Evolutionary conservation across 1,139 yeast genomes (phyloP).

Genomic region (Sugiyamaella grinbergsii): DNA sequence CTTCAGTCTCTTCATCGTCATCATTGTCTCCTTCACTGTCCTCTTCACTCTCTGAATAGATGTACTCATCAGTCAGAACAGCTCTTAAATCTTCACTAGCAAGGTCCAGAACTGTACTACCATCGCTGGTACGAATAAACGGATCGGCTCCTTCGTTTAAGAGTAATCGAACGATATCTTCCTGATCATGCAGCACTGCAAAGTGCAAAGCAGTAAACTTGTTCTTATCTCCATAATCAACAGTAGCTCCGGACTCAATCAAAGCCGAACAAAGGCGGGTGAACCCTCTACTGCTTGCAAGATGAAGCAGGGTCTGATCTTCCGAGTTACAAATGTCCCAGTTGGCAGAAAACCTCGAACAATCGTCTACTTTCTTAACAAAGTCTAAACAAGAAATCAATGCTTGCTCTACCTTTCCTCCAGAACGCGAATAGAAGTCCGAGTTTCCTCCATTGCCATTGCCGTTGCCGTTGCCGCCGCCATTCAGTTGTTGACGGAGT

Average conservation of each 20-base stretch:
- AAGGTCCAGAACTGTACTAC: constrained; percentile 51
- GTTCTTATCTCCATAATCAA: constrained; percentile 67
- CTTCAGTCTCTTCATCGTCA: neutral
- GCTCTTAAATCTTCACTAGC: constrained; percentile 37
- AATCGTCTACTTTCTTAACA: constrained; percentile 48
- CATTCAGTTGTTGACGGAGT: constrained; percentile 8
- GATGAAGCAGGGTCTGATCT: constrained; percentile 81
- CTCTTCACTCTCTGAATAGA: constrained; percentile 36
- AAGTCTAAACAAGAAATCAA: constrained; percentile 65
- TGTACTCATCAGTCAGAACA: constrained; percentile 29
- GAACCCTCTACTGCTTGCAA: constrained; percentile 73
- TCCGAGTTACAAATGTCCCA: constrained; percentile 73
- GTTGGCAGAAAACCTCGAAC: constrained; percentile 59
- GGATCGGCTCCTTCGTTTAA: constrained; percentile 65
- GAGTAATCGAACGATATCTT: constrained; percentile 56
- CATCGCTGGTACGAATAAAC: constrained; percentile 55
- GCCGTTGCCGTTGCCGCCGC: constrained; percentile 19
- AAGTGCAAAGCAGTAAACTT: constrained; percentile 82
- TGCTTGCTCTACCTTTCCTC: constrained; percentile 58
- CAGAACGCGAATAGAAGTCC: constrained; percentile 35
- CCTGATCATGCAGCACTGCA: constrained; percentile 71
- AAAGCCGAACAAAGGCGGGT: constrained; percentile 58
- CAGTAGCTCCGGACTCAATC: constrained; percentile 71
- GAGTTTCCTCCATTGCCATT: constrained; percentile 14
- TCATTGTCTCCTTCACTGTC: constrained; percentile 23